Evolutionary conservation across 2,329 filamentous ascomycete genomes (phyloP).

Genomic region (Alternaria sp.): DNA sequence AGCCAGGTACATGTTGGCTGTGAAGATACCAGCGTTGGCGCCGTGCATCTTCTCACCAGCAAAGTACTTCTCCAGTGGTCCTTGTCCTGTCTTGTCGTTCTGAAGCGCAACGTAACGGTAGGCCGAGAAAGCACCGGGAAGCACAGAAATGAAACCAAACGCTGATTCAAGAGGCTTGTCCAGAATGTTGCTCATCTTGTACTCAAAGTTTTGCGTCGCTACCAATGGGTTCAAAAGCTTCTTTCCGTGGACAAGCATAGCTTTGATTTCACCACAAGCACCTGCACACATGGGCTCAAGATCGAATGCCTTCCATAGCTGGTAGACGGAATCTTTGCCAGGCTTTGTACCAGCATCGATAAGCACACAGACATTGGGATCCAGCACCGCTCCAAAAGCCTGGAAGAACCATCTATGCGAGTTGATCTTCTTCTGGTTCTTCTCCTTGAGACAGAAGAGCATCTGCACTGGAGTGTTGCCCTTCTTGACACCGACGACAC

Average conservation of each 20-base stretch:
- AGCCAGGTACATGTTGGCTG: conserved; percentile 98
- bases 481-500: conserved; percentile 83
- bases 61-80: conserved; percentile 96
- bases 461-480: conserved; percentile 89
- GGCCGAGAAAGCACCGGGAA: conserved; percentile 97
- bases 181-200: conserved; percentile 99
- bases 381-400: conserved; percentile 87
- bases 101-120: conserved; percentile 94
- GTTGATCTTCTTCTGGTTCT: conserved; percentile 99
- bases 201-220: conserved; percentile 98
- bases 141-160: conserved; percentile 95
- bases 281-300: conserved; percentile 97
- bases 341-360: conserved; percentile 96
- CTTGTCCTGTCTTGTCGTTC: conserved; percentile 93
- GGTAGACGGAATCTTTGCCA: conserved; percentile 92
- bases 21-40: conserved; percentile 92
- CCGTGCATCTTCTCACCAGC: conserved; percentile 95
- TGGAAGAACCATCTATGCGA: conserved; percentile 99
- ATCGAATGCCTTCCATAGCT: conserved; percentile 98
- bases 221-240: conserved; percentile 92
- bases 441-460: conserved; percentile 97
- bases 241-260: conserved; percentile 88
- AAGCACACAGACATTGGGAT: conserved; percentile 96
- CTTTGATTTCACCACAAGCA: conserved; percentile 98
- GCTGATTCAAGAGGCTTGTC: conserved; percentile 97